Evolutionary conservation across 2,329 filamentous ascomycete genomes (phyloP).

Genomic region (Aspergillus persii): DNA sequence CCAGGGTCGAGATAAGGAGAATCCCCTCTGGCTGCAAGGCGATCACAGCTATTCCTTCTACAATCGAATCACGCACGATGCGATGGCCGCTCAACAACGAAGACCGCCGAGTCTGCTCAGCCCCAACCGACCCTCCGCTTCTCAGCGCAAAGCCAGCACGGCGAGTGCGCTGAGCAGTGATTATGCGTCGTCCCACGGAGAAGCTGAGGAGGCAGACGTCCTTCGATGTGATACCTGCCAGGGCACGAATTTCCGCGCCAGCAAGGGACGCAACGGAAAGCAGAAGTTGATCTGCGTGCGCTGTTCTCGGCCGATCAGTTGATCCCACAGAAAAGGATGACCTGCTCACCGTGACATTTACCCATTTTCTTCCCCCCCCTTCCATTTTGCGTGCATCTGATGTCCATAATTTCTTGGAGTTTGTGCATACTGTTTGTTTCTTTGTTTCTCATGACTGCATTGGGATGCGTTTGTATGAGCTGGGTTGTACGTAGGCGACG

Average conservation of each 20-base stretch:
- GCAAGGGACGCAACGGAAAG: constrained; percentile 51
- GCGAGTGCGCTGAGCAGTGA: constrained; percentile 61
- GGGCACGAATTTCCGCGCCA: constrained; percentile 61
- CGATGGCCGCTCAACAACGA: constrained; percentile 31
- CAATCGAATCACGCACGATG: constrained; percentile 45
- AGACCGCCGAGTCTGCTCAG: constrained; percentile 19
- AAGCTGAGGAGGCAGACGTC: constrained; percentile 47
- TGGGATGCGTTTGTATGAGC: neutral
- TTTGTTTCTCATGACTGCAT: neutral
- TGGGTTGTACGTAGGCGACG: neutral
- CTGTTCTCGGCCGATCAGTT: constrained; percentile 41
- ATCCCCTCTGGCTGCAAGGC: constrained; percentile 50
- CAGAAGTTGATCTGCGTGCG: constrained; percentile 62
- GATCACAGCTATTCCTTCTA: constrained; percentile 56
- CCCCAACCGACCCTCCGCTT: constrained; percentile 19
- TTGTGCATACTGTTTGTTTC: neutral
- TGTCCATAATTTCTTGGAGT: neutral
- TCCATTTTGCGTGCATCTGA: neutral
- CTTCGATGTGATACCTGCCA: constrained; percentile 60
- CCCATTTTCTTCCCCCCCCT: neutral
- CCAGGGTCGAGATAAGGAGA: constrained; percentile 28
- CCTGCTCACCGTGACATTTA: neutral
- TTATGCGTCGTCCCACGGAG: constrained; percentile 41
- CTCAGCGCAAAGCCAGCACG: constrained; percentile 42
- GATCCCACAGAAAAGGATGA: neutral